These are phyloP conservation scores for Komagataella populi DNA, from an alignment of 805 yeast genomes.

Conservation along the genomic window DNA sequence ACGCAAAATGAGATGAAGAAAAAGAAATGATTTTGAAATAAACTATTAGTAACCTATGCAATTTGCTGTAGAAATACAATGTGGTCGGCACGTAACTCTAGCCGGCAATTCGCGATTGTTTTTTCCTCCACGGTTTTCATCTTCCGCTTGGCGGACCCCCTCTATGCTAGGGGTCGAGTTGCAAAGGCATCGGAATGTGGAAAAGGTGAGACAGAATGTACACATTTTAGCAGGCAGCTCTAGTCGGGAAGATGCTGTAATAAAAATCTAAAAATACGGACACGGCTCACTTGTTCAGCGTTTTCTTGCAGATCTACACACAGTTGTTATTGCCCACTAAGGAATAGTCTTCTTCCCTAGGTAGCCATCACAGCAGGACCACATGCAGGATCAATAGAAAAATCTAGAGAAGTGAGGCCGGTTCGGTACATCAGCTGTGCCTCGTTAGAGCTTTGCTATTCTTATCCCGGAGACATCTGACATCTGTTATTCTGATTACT, in stretches of 20 bases:
- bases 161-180: neutral
- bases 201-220: no score
- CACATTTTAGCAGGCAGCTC: no score
- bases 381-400: neutral
- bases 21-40: neutral
- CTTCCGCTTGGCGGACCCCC: neutral
- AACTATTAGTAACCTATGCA: neutral
- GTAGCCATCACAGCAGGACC: neutral
- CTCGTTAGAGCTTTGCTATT: no score
- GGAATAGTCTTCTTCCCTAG: neutral
- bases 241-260: no score
- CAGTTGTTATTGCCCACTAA: neutral
- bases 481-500: neutral
- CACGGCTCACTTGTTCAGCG: neutral
- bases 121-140: neutral
- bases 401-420: neutral
- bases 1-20: neutral
- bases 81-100: neutral
- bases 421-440: neutral
- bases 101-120: neutral
- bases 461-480: neutral
- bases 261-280: neutral
- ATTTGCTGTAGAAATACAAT: neutral
- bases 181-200: no score
- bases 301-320: neutral